Evolutionary conservation across 148 eudicot species (phyloP).

Genomic region (Spergularia bocconei): DNA sequence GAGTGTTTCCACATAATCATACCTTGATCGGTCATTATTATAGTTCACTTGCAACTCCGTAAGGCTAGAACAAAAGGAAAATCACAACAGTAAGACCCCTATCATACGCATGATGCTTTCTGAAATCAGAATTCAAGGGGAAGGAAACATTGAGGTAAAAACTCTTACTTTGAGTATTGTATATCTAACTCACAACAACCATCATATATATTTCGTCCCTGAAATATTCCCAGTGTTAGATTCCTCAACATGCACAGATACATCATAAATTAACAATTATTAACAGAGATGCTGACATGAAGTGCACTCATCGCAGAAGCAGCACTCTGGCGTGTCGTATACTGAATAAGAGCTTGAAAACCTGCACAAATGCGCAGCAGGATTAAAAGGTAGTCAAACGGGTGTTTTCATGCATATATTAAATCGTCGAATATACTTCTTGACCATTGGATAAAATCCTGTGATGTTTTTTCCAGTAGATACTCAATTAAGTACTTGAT

Average conservation of each 20-base stretch:
- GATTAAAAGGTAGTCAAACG: constrained; percentile 8
- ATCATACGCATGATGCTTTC: neutral
- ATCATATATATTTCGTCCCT: constrained; percentile 42
- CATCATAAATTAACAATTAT: neutral
- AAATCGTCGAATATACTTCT: neutral
- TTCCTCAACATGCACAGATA: neutral
- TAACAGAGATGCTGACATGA: constrained; percentile 33
- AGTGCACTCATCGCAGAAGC: constrained; percentile 36
- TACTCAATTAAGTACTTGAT: neutral
- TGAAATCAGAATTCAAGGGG: constrained; percentile 4
- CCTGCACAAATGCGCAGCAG: constrained; percentile 26
- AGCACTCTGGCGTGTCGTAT: constrained; percentile 35
- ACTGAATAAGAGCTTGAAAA: constrained; percentile 45
- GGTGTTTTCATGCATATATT: neutral
- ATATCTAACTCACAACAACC: constrained; percentile 45
- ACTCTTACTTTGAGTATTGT: constrained; percentile 39
- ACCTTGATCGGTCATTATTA: constrained; percentile 47
- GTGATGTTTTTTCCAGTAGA: neutral
- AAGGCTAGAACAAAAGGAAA: constrained; percentile 30
- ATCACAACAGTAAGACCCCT: constrained; percentile 10
- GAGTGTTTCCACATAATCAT: neutral
- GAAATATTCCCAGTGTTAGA: constrained; percentile 17
- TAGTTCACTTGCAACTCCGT: constrained; percentile 44
- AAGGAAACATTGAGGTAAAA: neutral
- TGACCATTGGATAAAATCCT: neutral